Conservation (phyloP, 805 yeast genomes). For the Blastobotrys muscicola region DNA sequence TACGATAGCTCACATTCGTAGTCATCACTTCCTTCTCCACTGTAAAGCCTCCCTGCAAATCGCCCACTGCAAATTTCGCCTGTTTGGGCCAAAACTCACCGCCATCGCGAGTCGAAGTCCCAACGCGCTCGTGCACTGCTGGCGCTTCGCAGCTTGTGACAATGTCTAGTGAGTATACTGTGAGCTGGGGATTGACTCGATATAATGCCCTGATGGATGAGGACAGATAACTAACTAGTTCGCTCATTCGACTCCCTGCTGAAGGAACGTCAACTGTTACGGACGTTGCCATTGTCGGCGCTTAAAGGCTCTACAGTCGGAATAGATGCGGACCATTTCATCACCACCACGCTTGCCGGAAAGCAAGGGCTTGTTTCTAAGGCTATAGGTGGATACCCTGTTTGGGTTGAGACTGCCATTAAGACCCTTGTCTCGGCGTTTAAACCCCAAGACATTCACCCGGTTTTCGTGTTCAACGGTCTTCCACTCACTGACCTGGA, state of each 20-base stretch:
- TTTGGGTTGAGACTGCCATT: constrained; percentile 45
- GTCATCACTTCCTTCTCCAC: too few relatives aligned
- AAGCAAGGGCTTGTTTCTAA: constrained; percentile 34
- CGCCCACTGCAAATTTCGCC: too few relatives aligned
- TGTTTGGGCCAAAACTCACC: too few relatives aligned
- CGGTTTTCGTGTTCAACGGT: constrained; percentile 74
- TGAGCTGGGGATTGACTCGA: too few relatives aligned
- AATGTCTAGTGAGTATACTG: too few relatives aligned
- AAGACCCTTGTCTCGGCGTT: constrained; percentile 56
- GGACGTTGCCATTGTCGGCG: constrained; percentile 51
- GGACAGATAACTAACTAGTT: constrained; percentile 23
- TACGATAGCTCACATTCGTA: too few relatives aligned
- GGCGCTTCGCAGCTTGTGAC: too few relatives aligned
- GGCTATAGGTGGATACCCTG: constrained; percentile 77
- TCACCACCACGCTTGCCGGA: constrained; percentile 20
- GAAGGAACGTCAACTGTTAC: constrained; percentile 56
- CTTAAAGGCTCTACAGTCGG: constrained; percentile 64
- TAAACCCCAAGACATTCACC: constrained; percentile 55
- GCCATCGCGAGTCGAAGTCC: too few relatives aligned
- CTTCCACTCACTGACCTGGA: constrained; percentile 34
- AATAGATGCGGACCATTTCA: constrained; percentile 68
- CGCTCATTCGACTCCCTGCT: constrained; percentile 58
- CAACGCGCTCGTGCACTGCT: too few relatives aligned
- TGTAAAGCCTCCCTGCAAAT: too few relatives aligned
- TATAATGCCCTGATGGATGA: too few relatives aligned